phyloP scores from a whole-genome alignment of 2,329 filamentous ascomycete species.

The Whalleya microplaca region DNA sequence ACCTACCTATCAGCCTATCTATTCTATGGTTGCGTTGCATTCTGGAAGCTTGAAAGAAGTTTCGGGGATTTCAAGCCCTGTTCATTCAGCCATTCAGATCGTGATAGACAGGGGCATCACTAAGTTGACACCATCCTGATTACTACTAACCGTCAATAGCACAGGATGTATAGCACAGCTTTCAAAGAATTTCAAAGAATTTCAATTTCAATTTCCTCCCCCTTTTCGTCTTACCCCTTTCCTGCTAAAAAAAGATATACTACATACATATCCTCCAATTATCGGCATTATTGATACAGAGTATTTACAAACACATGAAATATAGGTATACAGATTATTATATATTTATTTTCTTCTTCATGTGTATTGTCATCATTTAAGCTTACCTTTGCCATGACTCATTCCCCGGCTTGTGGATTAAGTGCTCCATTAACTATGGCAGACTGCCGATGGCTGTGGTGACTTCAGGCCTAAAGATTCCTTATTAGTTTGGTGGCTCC shows the following conservation, averaged over 20 bases:
- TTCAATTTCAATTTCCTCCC: neutral
- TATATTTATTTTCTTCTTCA: no score
- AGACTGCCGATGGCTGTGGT: no score
- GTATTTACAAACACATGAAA: no score
- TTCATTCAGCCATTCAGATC: conserved; percentile 22
- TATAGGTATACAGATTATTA: no score
- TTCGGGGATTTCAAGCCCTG: conserved; percentile 21
- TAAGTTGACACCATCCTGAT: conserved; percentile 9
- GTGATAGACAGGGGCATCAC: conserved; percentile 5
- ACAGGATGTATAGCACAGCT: neutral
- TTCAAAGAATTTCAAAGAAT: neutral
- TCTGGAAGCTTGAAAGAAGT: conserved; percentile 28
- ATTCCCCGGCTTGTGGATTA: neutral
- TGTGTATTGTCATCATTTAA: no score
- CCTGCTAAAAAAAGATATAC: neutral
- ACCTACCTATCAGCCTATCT: neutral
- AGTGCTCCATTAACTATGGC: neutral
- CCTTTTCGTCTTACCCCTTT: neutral
- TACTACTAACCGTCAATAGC: neutral
- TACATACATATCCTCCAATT: neutral
- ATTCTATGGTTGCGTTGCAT: conserved; percentile 7
- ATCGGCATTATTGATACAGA: no score
- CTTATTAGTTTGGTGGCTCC: neutral
- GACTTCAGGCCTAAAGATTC: no score
- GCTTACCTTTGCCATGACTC: neutral